Evolutionary conservation across 169 alveolate species (phyloP).

Genomic region (Neospora caninum): DNA sequence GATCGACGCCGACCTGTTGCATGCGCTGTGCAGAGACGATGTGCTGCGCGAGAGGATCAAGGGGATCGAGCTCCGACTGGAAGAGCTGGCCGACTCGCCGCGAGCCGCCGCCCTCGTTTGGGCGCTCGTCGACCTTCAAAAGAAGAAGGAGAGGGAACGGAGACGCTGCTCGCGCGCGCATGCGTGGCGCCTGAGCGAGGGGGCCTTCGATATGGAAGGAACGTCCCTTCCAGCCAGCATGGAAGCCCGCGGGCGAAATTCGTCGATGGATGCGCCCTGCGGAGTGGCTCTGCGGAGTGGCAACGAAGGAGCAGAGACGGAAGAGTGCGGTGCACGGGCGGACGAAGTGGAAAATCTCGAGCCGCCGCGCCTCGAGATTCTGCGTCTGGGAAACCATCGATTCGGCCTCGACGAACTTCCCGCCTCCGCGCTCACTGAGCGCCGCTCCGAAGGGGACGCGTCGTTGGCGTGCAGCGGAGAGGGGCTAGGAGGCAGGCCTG

Average conservation of each 20-base stretch:
- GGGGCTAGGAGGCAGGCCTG: neutral
- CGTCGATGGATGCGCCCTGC: no score
- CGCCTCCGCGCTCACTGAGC: neutral
- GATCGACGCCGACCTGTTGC: neutral
- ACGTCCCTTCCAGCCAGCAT: no score
- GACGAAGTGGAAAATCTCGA: neutral
- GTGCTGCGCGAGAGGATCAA: neutral
- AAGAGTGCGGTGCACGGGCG: neutral
- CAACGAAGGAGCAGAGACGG: neutral
- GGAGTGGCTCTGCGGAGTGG: neutral
- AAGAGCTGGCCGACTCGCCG: neutral
- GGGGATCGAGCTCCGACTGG: neutral
- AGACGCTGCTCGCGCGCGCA: neutral
- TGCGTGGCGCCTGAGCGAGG: neutral
- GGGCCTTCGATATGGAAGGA: no score
- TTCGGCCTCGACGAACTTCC: neutral
- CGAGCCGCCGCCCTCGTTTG: neutral
- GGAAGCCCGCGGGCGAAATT: no score
- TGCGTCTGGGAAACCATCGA: neutral
- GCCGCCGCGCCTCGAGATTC: neutral
- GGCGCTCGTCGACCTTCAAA: neutral
- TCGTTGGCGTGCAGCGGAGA: neutral
- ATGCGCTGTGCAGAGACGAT: neutral
- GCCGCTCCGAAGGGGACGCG: no score
- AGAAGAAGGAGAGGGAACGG: neutral